Evolutionary conservation across 352 stramenopile species (phyloP).

Genomic region (Phytophthora melonis): DNA sequence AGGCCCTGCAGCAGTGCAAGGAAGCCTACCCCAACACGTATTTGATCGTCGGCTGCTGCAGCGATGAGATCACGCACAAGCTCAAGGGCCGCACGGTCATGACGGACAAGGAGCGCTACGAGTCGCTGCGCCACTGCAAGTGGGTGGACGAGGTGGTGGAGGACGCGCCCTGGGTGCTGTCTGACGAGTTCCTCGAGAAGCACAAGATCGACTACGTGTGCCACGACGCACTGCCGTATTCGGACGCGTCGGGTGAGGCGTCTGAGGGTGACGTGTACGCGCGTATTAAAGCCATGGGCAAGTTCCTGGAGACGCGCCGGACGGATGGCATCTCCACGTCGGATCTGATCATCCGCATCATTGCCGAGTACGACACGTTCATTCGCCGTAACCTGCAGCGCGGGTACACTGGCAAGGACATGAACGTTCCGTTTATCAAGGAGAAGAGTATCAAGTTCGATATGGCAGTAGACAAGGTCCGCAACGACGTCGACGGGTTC

Average conservation of each 20-base stretch:
- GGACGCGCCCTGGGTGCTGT: constrained; percentile 89
- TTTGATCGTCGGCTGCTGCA: constrained; percentile 89
- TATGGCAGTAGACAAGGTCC: constrained; percentile 86
- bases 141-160: constrained; percentile 92
- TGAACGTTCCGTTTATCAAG: constrained; percentile 93
- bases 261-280: constrained; percentile 87
- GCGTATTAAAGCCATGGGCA: constrained; percentile 88
- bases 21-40: constrained; percentile 87
- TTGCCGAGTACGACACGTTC: constrained; percentile 93
- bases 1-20: constrained; percentile 90
- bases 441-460: constrained; percentile 91
- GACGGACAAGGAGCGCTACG: constrained; percentile 90
- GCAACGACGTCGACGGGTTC: constrained; percentile 80
- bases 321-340: constrained; percentile 92
- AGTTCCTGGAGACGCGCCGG: constrained; percentile 86
- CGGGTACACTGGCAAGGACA: constrained; percentile 92
- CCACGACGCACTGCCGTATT: constrained; percentile 90
- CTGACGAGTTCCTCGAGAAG: constrained; percentile 84
- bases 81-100: constrained; percentile 91
- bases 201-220: constrained; percentile 92
- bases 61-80: constrained; percentile 87
- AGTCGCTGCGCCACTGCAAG: constrained; percentile 84
- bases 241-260: constrained; percentile 73
- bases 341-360: constrained; percentile 92
- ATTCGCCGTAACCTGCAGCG: constrained; percentile 91